Conservation (phyloP, 2,329 filamentous ascomycete genomes). For the Botrytis fabae region DNA sequence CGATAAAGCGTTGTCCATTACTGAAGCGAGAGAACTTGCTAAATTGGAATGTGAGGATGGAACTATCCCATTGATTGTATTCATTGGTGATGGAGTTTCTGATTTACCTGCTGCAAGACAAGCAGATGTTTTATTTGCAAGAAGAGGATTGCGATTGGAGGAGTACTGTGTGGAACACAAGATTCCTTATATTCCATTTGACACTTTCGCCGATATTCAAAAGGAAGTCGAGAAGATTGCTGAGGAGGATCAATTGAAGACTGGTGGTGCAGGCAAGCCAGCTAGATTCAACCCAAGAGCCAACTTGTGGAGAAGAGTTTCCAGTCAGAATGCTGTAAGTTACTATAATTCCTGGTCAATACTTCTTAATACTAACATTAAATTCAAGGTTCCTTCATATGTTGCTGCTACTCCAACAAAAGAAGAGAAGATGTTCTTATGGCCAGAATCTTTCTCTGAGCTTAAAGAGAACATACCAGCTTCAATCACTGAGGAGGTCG, state of each 20-base stretch:
- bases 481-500: neutral
- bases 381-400: conserved; percentile 46
- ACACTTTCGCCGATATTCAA: conserved; percentile 67
- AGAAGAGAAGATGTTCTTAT: conserved; percentile 63
- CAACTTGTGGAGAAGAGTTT: conserved; percentile 66
- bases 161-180: conserved; percentile 64
- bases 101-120: conserved; percentile 66
- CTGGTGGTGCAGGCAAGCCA: conserved; percentile 59
- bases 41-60: conserved; percentile 57
- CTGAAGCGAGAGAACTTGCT: conserved; percentile 58
- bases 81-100: conserved; percentile 69
- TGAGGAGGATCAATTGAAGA: conserved; percentile 60
- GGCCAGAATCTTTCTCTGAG: conserved; percentile 59
- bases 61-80: conserved; percentile 65
- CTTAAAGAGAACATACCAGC: conserved; percentile 10
- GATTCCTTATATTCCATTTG: conserved; percentile 61
- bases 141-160: conserved; percentile 63
- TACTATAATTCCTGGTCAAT: neutral
- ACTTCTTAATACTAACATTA: conserved; percentile 13
- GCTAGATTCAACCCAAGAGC: conserved; percentile 65
- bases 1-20: conserved; percentile 65
- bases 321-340: conserved; percentile 53
- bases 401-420: conserved; percentile 52
- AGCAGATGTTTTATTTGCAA: conserved; percentile 67
- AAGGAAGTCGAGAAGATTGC: conserved; percentile 58